Evolutionary conservation across 371 early-diverging fungal species (phyloP).

Genomic region (Syncephalastrum contaminatum): DNA sequence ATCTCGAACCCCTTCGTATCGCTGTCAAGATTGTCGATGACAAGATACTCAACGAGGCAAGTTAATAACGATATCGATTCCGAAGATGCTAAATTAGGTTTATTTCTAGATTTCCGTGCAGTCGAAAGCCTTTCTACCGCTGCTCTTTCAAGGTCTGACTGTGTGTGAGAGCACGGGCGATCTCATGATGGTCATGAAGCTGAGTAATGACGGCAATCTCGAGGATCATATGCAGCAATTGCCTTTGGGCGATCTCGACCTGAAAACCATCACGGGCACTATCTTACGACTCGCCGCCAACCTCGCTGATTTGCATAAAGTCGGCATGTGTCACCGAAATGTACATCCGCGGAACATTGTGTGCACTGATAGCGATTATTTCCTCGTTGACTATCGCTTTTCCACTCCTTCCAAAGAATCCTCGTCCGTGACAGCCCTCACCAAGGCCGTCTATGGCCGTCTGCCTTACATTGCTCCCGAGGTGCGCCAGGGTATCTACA

Average conservation of each 20-base stretch:
- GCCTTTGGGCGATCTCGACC: slow-evolving; percentile 43
- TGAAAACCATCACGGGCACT: slow-evolving; percentile 49
- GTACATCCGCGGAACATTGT: slow-evolving; percentile 46
- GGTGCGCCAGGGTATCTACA: slow-evolving; percentile 42
- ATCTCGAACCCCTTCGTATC: slow-evolving; percentile 33
- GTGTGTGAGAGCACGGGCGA: slow-evolving; percentile 52
- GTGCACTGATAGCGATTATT: slow-evolving; percentile 49
- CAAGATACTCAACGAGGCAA: slow-evolving; percentile 46
- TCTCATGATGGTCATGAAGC: slow-evolving; percentile 53
- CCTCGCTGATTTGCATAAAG: slow-evolving; percentile 41
- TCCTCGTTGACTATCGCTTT: slow-evolving; percentile 50
- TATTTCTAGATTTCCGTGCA: slow-evolving; percentile 43
- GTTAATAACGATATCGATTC: background rate
- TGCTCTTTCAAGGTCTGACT: slow-evolving; percentile 46
- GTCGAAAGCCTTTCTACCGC: slow-evolving; percentile 43
- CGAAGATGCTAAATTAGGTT: slow-evolving; percentile 1
- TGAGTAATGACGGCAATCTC: slow-evolving; percentile 44
- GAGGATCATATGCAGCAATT: slow-evolving; percentile 48
- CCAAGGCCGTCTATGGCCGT: slow-evolving; percentile 48
- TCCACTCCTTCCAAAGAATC: slow-evolving; percentile 42
- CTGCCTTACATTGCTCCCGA: slow-evolving; percentile 52
- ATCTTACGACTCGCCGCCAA: slow-evolving; percentile 40
- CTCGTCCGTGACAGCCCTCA: slow-evolving; percentile 39
- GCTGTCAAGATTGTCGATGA: slow-evolving; percentile 49
- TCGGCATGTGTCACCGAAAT: slow-evolving; percentile 46